Base-by-base conservation (phyloP, 495 filamentous ascomycete species). In the Talaromyces nanjingensis region DNA sequence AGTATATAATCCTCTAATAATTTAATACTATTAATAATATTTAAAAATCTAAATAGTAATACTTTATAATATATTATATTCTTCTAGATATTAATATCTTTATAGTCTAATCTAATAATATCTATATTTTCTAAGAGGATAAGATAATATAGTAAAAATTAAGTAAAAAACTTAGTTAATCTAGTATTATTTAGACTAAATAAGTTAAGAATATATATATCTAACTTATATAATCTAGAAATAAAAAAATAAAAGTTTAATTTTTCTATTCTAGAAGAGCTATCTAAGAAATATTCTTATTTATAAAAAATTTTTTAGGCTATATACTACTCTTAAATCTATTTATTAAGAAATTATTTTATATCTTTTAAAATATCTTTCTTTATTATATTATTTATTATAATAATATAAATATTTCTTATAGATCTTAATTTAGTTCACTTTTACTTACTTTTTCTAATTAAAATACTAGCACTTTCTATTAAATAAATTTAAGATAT, bases 191-290 rank as follows among this genome's bases (percentile, higher is more conserved):
- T 24, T 3, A 62, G 11, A 12, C 22, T 27, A 1, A 24, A 53
- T 4, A 70, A 47, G 47, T 63, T 68, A 14, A 89, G 69, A 61
- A 84, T 77, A 70, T 87, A 89, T 11, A 90, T 77, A 39, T 87
- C 81, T 9, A 89, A 74, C 11, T 83, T 79, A 63, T 87, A 83
- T 22, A 79, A 68, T 25, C 86, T 84, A 0, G 86, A 85, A 34
- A 89, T 76, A 8, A 84, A 84, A 52, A 84, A 78, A 18, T 82
- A 83, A 22, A 88, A 74, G 20, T 80, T 86, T n/a, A 83, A 84
- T 66, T 89, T 90, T 3, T 87, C 86, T 0, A 86, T 89, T 6
- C 89, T 88, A 3, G 88, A n/a, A n/a, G n/a, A n/a, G n/a, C n/a
- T n/a, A n/a, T n/a, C n/a, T n/a, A n/a, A n/a, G n/a, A n/a, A n/a